These are phyloP conservation scores for Colletotrichum tofieldiae DNA, from an alignment of 2,329 filamentous ascomycete species.

Conservation along the genomic window DNA sequence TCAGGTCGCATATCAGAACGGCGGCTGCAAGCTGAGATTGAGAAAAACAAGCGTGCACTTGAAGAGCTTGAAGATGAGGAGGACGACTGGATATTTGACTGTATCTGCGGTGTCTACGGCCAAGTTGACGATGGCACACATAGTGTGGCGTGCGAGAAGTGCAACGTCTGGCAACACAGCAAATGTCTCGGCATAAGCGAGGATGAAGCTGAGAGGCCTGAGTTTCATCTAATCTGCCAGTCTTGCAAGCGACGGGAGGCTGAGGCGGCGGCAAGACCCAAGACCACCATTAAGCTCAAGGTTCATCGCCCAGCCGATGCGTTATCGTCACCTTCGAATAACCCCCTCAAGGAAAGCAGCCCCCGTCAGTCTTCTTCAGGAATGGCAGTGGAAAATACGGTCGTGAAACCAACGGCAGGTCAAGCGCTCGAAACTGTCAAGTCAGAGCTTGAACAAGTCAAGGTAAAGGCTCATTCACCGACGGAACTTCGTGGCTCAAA, in stretches of 20 bases:
- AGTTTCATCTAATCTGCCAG: constrained; percentile 89
- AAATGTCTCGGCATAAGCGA: constrained; percentile 88
- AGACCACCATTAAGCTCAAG: constrained; percentile 69
- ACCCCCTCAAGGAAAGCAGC: background rate
- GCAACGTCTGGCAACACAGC: constrained; percentile 97
- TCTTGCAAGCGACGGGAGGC: constrained; percentile 81
- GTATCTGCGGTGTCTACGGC: constrained; percentile 90
- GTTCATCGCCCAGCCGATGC: constrained; percentile 51
- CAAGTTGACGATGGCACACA: constrained; percentile 95
- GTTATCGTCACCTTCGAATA: constrained; percentile 5
- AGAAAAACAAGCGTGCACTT: constrained; percentile 83
- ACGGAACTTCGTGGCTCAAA: background rate
- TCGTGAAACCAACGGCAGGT: background rate
- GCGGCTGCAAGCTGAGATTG: constrained; percentile 85
- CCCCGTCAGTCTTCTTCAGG: background rate
- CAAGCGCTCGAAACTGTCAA: background rate
- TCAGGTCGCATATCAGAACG: constrained; percentile 81
- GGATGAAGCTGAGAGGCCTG: constrained; percentile 83
- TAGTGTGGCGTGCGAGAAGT: constrained; percentile 93
- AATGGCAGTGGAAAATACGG: background rate
- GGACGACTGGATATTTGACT: constrained; percentile 95
- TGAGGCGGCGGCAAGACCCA: constrained; percentile 72
- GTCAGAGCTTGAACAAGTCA: background rate
- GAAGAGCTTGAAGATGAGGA: constrained; percentile 77
- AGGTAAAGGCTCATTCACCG: background rate